Evolutionary conservation across 768 basidiomycete species (phyloP).

Genomic region (Mrakia blollopis): DNA sequence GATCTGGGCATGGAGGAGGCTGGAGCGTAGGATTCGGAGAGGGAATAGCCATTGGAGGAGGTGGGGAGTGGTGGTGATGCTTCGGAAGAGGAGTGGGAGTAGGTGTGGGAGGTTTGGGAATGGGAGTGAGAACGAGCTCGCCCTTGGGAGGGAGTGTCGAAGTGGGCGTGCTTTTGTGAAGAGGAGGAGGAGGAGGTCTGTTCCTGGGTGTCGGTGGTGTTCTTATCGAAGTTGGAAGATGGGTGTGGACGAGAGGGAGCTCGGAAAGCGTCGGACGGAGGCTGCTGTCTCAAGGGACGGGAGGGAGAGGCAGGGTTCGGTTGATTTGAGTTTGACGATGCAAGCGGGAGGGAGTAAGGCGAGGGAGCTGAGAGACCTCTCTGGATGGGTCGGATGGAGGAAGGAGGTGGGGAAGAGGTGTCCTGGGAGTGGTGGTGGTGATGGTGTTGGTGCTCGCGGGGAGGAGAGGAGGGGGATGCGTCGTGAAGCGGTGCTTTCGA

Average conservation of each 20-base stretch:
- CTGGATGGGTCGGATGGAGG: neutral
- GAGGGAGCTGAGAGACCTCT: no score
- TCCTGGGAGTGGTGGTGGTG: no score
- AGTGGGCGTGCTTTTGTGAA: neutral
- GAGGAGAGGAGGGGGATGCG: no score
- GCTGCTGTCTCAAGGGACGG: neutral
- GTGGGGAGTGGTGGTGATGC: neutral
- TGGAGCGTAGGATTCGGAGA: slow-evolving; percentile 7
- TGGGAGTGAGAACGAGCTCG: slow-evolving; percentile 9
- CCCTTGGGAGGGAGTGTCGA: neutral
- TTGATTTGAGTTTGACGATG: neutral
- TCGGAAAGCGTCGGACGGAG: neutral
- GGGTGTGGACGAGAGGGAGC: neutral
- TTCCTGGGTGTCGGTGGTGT: neutral
- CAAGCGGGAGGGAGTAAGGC: neutral
- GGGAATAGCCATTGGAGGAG: neutral
- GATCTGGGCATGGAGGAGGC: neutral
- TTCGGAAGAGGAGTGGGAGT: neutral
- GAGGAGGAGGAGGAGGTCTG: neutral
- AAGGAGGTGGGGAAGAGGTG: neutral
- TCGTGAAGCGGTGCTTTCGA: no score
- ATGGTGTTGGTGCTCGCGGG: no score
- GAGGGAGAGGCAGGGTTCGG: neutral
- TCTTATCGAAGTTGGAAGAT: neutral
- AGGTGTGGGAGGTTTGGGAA: neutral